Evolutionary conservation across 1,139 yeast genomes (phyloP), one percentile per base, ranked within the genome.

Genomic region (Blastobotrys raffinosifermentans): DNA sequence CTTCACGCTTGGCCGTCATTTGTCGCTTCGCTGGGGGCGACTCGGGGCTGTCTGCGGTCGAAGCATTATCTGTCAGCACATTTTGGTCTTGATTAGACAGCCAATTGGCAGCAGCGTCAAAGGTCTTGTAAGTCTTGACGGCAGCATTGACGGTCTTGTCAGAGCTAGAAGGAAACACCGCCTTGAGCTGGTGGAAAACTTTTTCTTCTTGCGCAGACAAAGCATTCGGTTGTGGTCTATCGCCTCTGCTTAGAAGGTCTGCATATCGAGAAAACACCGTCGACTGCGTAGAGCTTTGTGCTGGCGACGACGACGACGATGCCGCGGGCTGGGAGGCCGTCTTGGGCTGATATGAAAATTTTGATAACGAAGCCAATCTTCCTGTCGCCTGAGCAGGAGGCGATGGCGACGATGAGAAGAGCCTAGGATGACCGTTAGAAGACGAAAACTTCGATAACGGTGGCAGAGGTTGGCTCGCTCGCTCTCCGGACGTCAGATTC

Each of bases 81-180:
- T 27, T 18, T 23, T 36, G 40, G 14, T 43, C 48, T 23, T 47
- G 47, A 19, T 41, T 37, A 6, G 47, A 40, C 29, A 62, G 50
- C 64, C 65, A 61, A 18, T 48, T 50, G 14, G 58, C 54, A 15
- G 67, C 63, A 21, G 49, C 58, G 30, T 62, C 63, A 40, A 51
- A 59, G 11, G 62, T 60, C 29, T 50, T 51, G 32, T 55, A 50
- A n/a, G 55, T 49, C 31, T 56, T 51, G 20, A 60, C 59, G 2
- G 66, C 65, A 13, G 57, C 43, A 20, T 47, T 42, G 34, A 61
- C 45, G 39, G 52, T 51, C 9, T 51, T 50, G 14, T 48, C 46
- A 7, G 60, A 49, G 20, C 53, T 48, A 14, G 45, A 45, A 19
- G 59, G 58, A 44, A 57, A 61, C 31, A 53, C 50, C 25, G 33